Percentiles rank a stretch among this genome's conserved stretches.
Evolutionary conservation across 768 basidiomycete species (phyloP).

Genomic region (Solioccasus polychromus): DNA sequence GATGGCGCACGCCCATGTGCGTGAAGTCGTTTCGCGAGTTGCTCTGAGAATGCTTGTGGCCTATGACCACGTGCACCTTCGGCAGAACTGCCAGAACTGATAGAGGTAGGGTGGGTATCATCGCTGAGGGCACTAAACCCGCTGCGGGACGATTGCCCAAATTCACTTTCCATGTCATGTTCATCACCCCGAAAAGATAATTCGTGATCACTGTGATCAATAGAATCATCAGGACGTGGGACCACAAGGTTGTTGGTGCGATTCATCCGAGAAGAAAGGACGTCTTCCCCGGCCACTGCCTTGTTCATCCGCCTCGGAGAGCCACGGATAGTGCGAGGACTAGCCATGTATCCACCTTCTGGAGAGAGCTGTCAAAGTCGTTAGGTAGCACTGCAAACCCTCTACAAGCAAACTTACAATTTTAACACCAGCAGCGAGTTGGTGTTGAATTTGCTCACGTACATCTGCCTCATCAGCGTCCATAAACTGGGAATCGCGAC

Average conservation of each 20-base stretch:
- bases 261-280: slow-evolving; percentile 38
- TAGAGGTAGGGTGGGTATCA: slow-evolving; percentile 55
- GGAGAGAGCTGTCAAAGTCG: slow-evolving; percentile 53
- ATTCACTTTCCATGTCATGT: slow-evolving; percentile 57
- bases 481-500: slow-evolving; percentile 79
- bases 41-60: slow-evolving; percentile 56
- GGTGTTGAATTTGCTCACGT: slow-evolving; percentile 84
- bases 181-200: slow-evolving; percentile 43
- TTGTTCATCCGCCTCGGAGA: slow-evolving; percentile 59
- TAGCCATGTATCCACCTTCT: slow-evolving; percentile 55
- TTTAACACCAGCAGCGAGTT: slow-evolving; percentile 70
- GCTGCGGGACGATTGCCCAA: slow-evolving; percentile 44
- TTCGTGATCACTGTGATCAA: slow-evolving; percentile 43
- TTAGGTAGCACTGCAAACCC: slow-evolving; percentile 12
- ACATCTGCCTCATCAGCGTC: slow-evolving; percentile 84
- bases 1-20: slow-evolving; percentile 44
- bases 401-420: slow-evolving; percentile 46
- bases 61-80: slow-evolving; percentile 32
- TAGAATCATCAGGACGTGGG: slow-evolving; percentile 41
- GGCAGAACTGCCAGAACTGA: slow-evolving; percentile 45
- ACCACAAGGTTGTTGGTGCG: slow-evolving; percentile 43
- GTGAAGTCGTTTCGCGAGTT: slow-evolving; percentile 57
- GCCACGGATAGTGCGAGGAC: slow-evolving; percentile 65
- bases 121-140: slow-evolving; percentile 39
- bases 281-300: slow-evolving; percentile 32